These are phyloP conservation scores for Aspergillus nanangensis DNA, from an alignment of 495 filamentous ascomycete genomes.

Conservation along the genomic window DNA sequence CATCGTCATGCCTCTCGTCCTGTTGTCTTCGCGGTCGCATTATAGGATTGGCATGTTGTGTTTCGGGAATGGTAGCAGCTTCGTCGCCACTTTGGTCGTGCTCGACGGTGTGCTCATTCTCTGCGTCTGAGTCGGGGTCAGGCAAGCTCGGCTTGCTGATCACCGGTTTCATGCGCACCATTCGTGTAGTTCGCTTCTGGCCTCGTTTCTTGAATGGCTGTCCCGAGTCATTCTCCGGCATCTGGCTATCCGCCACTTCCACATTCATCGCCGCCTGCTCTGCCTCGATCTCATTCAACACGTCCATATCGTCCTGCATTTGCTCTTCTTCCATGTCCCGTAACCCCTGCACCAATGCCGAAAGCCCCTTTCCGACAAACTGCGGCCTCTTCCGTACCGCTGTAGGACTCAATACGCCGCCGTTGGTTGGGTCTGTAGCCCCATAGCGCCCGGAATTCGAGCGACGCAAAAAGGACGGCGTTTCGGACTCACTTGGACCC, in stretches of 20 bases:
- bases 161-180: constrained; percentile 67
- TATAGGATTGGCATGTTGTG: constrained; percentile 16
- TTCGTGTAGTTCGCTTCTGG: constrained; percentile 78
- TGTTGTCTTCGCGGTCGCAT: constrained; percentile 3
- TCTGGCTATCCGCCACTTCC: constrained; percentile 61
- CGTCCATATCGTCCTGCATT: constrained; percentile 73
- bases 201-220: constrained; percentile 87
- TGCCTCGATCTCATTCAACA: constrained; percentile 74
- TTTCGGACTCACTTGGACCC: constrained; percentile 32
- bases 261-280: constrained; percentile 40
- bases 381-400: constrained; percentile 55
- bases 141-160: constrained; percentile 30
- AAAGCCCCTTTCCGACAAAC: constrained; percentile 68
- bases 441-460: constrained; percentile 30
- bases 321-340: constrained; percentile 75
- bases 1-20: constrained; percentile 23
- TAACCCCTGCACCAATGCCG: constrained; percentile 71
- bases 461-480: constrained; percentile 73
- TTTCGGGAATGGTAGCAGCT: constrained; percentile 27
- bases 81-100: constrained; percentile 29
- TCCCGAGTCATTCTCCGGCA: constrained; percentile 39
- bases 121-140: constrained; percentile 16
- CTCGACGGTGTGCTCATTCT: constrained; percentile 18
- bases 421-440: constrained; percentile 10
- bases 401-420: constrained; percentile 36